Evolutionary conservation across 805 yeast genomes (phyloP).

Genomic region (Myxozyma lipomycoides): DNA sequence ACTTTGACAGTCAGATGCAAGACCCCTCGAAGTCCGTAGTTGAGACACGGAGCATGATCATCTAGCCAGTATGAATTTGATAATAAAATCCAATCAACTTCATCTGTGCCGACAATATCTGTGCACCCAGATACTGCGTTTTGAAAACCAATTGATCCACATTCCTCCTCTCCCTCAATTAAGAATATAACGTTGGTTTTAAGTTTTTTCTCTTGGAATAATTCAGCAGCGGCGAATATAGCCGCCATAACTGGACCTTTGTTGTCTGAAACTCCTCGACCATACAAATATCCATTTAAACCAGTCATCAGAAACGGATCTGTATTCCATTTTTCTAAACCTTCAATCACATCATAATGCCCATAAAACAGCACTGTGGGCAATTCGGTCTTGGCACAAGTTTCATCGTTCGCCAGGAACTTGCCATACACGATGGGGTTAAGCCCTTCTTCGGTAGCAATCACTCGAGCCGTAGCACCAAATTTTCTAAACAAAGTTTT

Average conservation of each 20-base stretch:
- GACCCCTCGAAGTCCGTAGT: conserved; percentile 92
- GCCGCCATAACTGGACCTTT: conserved; percentile 92
- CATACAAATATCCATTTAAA: conserved; percentile 78
- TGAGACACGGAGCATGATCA: conserved; percentile 81
- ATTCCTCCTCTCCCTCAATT: conserved; percentile 94
- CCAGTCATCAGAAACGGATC: conserved; percentile 76
- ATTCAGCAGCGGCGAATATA: conserved; percentile 76
- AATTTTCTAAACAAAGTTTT: conserved; percentile 56
- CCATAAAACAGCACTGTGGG: conserved; percentile 75
- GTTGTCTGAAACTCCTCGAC: conserved; percentile 91
- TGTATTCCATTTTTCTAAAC: conserved; percentile 64
- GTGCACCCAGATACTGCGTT: conserved; percentile 53
- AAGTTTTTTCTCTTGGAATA: conserved; percentile 50
- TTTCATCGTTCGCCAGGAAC: conserved; percentile 45
- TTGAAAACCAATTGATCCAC: conserved; percentile 84
- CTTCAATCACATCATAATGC: conserved; percentile 92
- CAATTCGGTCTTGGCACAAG: conserved; percentile 12
- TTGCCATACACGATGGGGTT: conserved; percentile 82
- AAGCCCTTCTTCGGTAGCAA: conserved; percentile 65
- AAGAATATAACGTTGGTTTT: conserved; percentile 73
- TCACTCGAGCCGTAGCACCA: conserved; percentile 61
- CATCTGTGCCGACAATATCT: conserved; percentile 50
- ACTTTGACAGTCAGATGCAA: conserved; percentile 73
- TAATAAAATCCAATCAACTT: conserved; percentile 80
- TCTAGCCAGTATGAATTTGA: conserved; percentile 95